Evolutionary conservation across 768 basidiomycete genomes (phyloP).

Genomic region (Boletus rubropictus): DNA sequence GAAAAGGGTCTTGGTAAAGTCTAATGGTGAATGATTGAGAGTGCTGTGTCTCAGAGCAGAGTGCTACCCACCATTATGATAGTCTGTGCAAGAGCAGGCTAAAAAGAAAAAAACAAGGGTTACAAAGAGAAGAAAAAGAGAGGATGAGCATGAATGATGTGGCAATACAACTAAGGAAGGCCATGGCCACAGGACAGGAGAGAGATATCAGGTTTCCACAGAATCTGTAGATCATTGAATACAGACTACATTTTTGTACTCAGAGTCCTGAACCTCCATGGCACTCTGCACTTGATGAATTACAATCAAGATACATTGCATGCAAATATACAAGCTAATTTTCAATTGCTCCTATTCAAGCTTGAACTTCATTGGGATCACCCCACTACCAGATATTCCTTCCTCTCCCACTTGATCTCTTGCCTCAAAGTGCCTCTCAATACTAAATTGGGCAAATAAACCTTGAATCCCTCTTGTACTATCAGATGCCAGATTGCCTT

Average conservation of each 20-base stretch:
- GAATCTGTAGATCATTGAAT: too few species aligned
- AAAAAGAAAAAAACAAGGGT: not conserved
- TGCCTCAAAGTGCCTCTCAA: conserved; percentile 61
- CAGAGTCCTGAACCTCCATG: too few species aligned
- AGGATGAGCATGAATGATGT: too few species aligned
- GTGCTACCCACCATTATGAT: too few species aligned
- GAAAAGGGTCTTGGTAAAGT: conserved; percentile 92
- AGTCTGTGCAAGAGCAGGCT: conserved; percentile 40
- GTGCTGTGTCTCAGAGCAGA: conserved; percentile 46
- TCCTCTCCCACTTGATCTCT: conserved; percentile 57
- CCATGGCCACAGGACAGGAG: too few species aligned
- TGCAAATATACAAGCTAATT: not conserved
- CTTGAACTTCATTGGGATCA: not conserved
- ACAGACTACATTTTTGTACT: too few species aligned
- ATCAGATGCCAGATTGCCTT: conserved; percentile 61
- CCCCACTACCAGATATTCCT: conserved; percentile 17
- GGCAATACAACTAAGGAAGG: too few species aligned
- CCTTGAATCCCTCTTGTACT: conserved; percentile 40
- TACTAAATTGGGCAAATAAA: conserved; percentile 70
- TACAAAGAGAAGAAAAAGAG: too few species aligned
- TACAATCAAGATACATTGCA: too few species aligned
- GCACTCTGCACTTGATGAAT: too few species aligned
- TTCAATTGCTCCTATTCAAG: not conserved
- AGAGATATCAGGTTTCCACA: too few species aligned
- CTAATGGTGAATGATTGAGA: conserved; percentile 72